Base-by-base conservation (phyloP, 441 rosid genomes). In the Eruca vesicaria region DNA sequence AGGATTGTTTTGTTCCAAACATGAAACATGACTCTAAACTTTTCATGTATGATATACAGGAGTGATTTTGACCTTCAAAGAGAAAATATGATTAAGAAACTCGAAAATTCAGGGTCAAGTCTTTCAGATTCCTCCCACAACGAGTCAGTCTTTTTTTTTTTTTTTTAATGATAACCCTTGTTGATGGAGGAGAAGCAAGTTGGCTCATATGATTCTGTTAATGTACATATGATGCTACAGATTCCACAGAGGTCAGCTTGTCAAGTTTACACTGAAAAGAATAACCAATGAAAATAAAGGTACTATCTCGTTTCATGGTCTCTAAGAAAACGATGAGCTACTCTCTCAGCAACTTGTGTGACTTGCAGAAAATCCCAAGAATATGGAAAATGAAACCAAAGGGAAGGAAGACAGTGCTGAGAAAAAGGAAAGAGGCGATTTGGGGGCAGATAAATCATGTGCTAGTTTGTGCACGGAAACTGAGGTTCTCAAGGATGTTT, bases 191-290 rank as follows among this genome's bases (percentile, higher is more conserved):
- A 10, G 33, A 32, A 14, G 11, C 55, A 59, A 29, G 9, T 29
- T 35, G 14, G 31, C 68, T 80, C 69, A 78, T 72, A 45, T 18
- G 19, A 64, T 31, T 9, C 48, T 33, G 19, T 41, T 66, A 26
- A 6, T 65, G 15, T 32, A 2, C 67, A 7, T 65, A n/a, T n/a
- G n/a, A n/a, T n/a, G n/a, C n/a, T n/a, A 50, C 83, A 84, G 85
- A 63, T 85, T 82, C 74, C 70, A 55, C 9, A 82, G 66, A 75
- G 89, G 88, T 23, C 72, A 77, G 41, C 29, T 83, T 48, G 69
- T 83, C 73, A 82, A 83, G 74, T 81, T 88, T 72, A 75, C 83
- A 58, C 60, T 84, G 70, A 74, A 76, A 83, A 78, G 62, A 64
- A 74, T 60, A 53, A 64, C 74, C 73, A 62, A 19, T 62, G 79